phyloP scores from a whole-genome alignment of 2,329 filamentous ascomycete species.

The Pseudocercospora vitis region DNA sequence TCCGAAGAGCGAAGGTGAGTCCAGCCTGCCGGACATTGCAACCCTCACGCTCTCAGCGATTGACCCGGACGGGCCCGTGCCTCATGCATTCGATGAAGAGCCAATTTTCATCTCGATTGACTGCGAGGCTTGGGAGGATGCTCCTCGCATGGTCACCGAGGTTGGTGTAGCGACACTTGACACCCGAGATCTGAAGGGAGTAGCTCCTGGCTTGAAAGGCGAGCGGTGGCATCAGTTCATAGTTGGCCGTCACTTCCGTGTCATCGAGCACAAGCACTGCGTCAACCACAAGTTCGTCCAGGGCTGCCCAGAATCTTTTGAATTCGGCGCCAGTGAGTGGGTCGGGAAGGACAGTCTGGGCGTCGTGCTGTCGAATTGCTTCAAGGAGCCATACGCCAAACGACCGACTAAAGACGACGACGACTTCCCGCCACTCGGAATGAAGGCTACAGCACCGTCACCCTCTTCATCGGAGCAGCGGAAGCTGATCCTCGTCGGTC shows the following conservation, averaged over 20 bases:
- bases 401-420: constrained; percentile 1
- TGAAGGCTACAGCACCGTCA: not conserved
- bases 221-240: constrained; percentile 68
- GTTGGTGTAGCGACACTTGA: constrained; percentile 82
- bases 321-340: constrained; percentile 67
- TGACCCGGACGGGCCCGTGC: constrained; percentile 48
- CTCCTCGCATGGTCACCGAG: constrained; percentile 71
- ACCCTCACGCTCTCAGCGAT: constrained; percentile 37
- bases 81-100: constrained; percentile 52
- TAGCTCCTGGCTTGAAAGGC: constrained; percentile 62
- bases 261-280: constrained; percentile 66
- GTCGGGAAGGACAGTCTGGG: constrained; percentile 50
- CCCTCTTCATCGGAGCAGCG: constrained; percentile 42
- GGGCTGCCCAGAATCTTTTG: constrained; percentile 72
- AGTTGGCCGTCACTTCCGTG: constrained; percentile 71
- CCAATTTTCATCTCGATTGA: constrained; percentile 77
- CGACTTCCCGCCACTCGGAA: not conserved
- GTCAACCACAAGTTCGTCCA: constrained; percentile 67
- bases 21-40: constrained; percentile 25
- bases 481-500: constrained; percentile 75
- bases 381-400: constrained; percentile 56
- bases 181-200: constrained; percentile 56
- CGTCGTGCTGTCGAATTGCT: constrained; percentile 53
- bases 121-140: constrained; percentile 74
- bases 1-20: constrained; percentile 31